Evolutionary conservation across 305 asterid species (phyloP).

Genomic region (Galium porrigens): DNA sequence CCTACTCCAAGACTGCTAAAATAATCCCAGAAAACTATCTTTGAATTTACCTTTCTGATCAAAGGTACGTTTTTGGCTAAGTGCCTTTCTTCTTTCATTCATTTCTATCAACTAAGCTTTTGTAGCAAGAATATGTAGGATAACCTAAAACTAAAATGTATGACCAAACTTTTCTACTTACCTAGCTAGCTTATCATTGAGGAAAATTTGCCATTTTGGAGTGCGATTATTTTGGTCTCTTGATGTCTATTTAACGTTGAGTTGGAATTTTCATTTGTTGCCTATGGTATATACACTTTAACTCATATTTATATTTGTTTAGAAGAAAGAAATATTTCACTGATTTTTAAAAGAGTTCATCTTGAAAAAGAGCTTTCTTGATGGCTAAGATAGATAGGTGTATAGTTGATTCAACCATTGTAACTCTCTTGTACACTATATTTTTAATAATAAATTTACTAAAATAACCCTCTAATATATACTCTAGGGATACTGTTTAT

Average conservation of each 20-base stretch:
- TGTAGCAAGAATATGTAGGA: constrained; percentile 5
- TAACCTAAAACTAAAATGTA: background rate
- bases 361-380: too few relatives aligned
- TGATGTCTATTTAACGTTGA: background rate
- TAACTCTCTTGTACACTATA: too few relatives aligned
- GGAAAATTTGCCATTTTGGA: background rate
- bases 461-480: too few relatives aligned
- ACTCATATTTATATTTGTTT: too few relatives aligned
- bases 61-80: background rate
- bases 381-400: too few relatives aligned
- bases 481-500: too few relatives aligned
- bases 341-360: too few relatives aligned
- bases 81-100: background rate
- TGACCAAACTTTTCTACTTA: background rate
- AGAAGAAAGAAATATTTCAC: too few relatives aligned
- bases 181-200: background rate
- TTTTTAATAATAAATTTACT: too few relatives aligned
- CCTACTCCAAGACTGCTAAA: constrained; percentile 3
- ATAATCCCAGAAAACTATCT: background rate
- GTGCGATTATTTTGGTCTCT: too few relatives aligned
- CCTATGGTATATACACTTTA: background rate
- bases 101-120: background rate
- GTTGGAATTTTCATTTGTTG: too few relatives aligned
- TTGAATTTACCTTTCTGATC: background rate
- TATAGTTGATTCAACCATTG: too few relatives aligned